These are phyloP conservation scores for Mycena maculata DNA, from an alignment of 768 basidiomycete species.

Conservation along the genomic window DNA sequence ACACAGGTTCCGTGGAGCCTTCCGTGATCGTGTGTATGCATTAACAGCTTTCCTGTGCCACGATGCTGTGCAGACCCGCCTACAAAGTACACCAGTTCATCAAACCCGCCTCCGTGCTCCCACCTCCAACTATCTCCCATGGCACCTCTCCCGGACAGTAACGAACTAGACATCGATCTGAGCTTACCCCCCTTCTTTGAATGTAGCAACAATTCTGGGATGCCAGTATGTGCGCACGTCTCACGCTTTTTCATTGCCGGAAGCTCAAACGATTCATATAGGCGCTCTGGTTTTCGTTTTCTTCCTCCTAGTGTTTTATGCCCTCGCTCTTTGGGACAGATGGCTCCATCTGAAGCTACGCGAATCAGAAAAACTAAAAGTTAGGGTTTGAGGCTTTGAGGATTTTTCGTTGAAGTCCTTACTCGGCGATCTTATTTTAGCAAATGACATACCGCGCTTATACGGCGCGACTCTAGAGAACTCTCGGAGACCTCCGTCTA, in stretches of 20 bases:
- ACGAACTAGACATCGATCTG: not conserved
- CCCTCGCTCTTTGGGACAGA: constrained; percentile 52
- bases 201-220: constrained; percentile 17
- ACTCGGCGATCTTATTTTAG: not conserved
- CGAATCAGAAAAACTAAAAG: constrained; percentile 36
- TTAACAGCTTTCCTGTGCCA: constrained; percentile 3
- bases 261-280: constrained; percentile 3
- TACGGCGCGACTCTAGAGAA: constrained; percentile 20
- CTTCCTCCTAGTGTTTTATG: constrained; percentile 48
- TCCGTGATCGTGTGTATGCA: not conserved
- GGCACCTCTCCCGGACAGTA: constrained; percentile 11
- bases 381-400: not conserved
- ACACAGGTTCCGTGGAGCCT: not conserved
- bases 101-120: not conserved
- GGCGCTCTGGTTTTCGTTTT: constrained; percentile 43
- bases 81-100: constrained; percentile 14
- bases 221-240: constrained; percentile 5
- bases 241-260: not conserved
- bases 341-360: constrained; percentile 47
- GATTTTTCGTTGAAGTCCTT: not conserved
- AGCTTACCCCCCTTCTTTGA: not conserved
- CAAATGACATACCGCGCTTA: not conserved
- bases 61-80: constrained; percentile 7
- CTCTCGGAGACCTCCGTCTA: not conserved
- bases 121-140: constrained; percentile 5